Evolutionary conservation across 177 flowering plant species (phyloP).

Genomic region (Tripterygium wilfordii): DNA sequence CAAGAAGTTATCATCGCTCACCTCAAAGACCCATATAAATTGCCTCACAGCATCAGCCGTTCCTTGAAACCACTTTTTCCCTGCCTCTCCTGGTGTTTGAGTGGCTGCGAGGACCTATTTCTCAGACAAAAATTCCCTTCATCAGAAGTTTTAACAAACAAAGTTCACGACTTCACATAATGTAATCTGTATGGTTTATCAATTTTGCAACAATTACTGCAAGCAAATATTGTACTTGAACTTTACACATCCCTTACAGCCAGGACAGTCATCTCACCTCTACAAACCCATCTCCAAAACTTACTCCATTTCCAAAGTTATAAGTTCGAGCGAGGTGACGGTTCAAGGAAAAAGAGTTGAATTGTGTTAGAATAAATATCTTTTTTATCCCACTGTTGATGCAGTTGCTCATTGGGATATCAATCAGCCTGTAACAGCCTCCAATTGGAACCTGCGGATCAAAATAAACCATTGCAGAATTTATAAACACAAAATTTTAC

Average conservation of each 20-base stretch:
- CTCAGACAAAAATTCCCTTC: neutral
- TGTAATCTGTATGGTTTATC: no score
- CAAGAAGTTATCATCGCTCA: conserved; percentile 5
- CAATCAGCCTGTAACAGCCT: conserved; percentile 39
- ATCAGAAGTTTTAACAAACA: neutral
- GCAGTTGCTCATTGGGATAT: conserved; percentile 43
- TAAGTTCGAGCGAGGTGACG: conserved; percentile 35
- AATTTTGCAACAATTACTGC: no score
- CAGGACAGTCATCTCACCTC: conserved; percentile 26
- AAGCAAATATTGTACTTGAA: no score
- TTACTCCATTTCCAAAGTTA: conserved; percentile 30
- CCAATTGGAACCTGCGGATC: conserved; percentile 35
- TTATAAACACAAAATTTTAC: neutral
- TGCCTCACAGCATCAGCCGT: conserved; percentile 50
- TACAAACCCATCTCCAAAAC: conserved; percentile 39
- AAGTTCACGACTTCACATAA: no score
- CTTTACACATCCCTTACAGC: no score
- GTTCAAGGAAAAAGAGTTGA: conserved; percentile 40
- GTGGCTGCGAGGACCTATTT: conserved; percentile 40
- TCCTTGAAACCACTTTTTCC: conserved; percentile 45
- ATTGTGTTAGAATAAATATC: conserved; percentile 37
- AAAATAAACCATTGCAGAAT: neutral
- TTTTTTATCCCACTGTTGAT: conserved; percentile 37
- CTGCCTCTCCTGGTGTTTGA: conserved; percentile 41
- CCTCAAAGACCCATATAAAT: conserved; percentile 42